Evolutionary conservation across 208 protist species (phyloP), one percentile per base, ranked within the genome.

Genomic region (Leishmania major): DNA sequence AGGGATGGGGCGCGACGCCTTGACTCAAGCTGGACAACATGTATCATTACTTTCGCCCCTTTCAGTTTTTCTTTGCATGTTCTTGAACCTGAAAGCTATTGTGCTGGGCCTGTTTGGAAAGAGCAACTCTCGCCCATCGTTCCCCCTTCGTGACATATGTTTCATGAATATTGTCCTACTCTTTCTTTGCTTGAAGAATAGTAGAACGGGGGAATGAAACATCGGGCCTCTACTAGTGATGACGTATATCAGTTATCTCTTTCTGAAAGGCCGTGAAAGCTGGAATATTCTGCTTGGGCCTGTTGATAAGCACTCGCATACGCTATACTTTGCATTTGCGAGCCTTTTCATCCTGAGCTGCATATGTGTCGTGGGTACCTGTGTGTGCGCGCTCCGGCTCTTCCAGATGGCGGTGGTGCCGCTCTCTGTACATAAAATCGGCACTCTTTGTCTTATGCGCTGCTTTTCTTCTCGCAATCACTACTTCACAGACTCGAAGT

Each of bases 1-100:
- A 92, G 8, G 87, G 85, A 45, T 90, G 85, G 79, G 64, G 77
- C 6, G 69, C 75, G 31, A 60, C 82, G 22, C 49, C 62, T 60
- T 86, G 64, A 79, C 25, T 45, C 51, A 60, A 13, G 6, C 43
- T 35, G 25, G 59, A 60, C 77, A 37, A 19, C 51, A 49, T 64
- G 49, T 35, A 66, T 64, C 35, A 74, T 66, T 71, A 60, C 57
- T 76, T 80, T 55, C 53, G 15, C 25, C 43, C 35, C 13, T 55
- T 35, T 53, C 37, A 13, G 22, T 47, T 72, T 31, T 4, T 72
- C 17, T 15, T 64, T 35, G 49, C 6, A 3, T 76, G 37, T 49
- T 70, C 37, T 71, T 77, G 10, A 59, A 51, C 35, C 10, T 78
- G 22, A 70, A 66, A 84, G 57, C 35, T 72, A 22, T 79, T 71